phyloP scores from a whole-genome alignment of 495 filamentous ascomycete genomes.

The Penicillium goetzii region DNA sequence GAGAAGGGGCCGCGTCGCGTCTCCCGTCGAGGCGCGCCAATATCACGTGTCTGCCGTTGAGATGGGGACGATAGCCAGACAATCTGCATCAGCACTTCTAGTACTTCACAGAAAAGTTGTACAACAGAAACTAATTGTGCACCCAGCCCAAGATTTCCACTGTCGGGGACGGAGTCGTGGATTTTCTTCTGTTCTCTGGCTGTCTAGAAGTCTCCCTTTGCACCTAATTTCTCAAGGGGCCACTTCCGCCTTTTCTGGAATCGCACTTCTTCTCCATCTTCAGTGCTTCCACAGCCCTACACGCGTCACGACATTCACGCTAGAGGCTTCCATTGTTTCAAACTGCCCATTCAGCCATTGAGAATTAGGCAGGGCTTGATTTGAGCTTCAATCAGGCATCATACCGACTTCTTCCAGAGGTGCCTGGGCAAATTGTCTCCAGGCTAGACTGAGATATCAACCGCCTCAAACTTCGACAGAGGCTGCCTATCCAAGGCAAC shows the following conservation, averaged over 20 bases:
- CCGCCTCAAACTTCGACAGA: not conserved
- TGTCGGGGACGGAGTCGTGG: conserved; percentile 10
- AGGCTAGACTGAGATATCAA: conserved; percentile 1
- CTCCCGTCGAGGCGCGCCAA: conserved; percentile 7
- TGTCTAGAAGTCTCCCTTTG: conserved; percentile 7
- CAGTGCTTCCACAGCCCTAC: conserved; percentile 13
- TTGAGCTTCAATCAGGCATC: not conserved
- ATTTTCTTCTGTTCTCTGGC: not conserved
- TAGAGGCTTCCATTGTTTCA: not conserved
- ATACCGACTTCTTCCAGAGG: not conserved
- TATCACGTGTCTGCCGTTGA: conserved; percentile 10
- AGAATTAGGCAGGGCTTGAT: not conserved
- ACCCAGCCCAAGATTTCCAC: not conserved
- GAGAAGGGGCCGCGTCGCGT: conserved; percentile 16
- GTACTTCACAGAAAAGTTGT: not conserved
- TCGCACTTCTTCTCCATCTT: conserved; percentile 24
- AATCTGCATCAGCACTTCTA: not conserved
- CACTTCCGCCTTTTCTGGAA: conserved; percentile 18
- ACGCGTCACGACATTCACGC: conserved; percentile 1
- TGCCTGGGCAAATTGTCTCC: not conserved
- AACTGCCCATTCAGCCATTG: not conserved
- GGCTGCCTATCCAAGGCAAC: not conserved
- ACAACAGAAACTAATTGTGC: not conserved
- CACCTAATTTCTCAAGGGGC: conserved; percentile 19
- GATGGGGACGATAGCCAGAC: not conserved